Evolutionary conservation across 2,329 filamentous ascomycete species (phyloP).

Genomic region (Nemania sp.): DNA sequence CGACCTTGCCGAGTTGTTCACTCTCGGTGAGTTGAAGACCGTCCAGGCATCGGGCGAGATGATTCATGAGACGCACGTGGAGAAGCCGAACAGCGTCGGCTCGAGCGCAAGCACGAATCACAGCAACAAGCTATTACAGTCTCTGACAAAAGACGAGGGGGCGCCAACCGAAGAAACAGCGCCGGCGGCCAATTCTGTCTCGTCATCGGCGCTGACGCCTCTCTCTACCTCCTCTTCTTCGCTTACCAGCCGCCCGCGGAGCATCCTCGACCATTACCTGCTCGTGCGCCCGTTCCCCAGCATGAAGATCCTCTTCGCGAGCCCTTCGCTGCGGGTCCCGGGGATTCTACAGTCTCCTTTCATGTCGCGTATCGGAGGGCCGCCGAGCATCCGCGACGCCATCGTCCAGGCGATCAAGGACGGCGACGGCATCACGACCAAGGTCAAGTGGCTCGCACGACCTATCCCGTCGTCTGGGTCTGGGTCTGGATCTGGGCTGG

Average conservation of each 20-base stretch:
- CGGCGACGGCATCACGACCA: slow-evolving; percentile 73
- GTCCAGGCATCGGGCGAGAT: slow-evolving; percentile 65
- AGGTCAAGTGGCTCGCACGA: slow-evolving; percentile 67
- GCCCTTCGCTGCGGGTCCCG: slow-evolving; percentile 66
- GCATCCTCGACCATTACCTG: slow-evolving; percentile 62
- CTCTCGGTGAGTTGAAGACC: slow-evolving; percentile 65
- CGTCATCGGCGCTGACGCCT: slow-evolving; percentile 9
- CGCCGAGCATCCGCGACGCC: slow-evolving; percentile 50
- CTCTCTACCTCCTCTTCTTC: slow-evolving; percentile 13
- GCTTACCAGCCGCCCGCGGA: slow-evolving; percentile 42
- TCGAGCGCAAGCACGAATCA: slow-evolving; percentile 38
- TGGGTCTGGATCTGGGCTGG: no score
- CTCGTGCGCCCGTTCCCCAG: slow-evolving; percentile 67
- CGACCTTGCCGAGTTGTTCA: slow-evolving; percentile 71
- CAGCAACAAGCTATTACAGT: slow-evolving; percentile 47
- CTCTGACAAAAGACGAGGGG: slow-evolving; percentile 46
- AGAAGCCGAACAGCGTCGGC: slow-evolving; percentile 49
- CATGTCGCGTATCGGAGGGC: slow-evolving; percentile 57
- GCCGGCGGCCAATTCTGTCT: slow-evolving; percentile 14
- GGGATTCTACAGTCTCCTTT: slow-evolving; percentile 67
- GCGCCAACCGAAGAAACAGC: slow-evolving; percentile 21
- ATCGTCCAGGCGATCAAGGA: slow-evolving; percentile 63
- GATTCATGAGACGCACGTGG: slow-evolving; percentile 57
- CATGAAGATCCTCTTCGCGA: slow-evolving; percentile 69
- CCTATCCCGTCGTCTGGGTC: neutral